These are phyloP conservation scores for Podila horticola DNA, from an alignment of 192 early-diverging fungal genomes.

Conservation along the genomic window DNA sequence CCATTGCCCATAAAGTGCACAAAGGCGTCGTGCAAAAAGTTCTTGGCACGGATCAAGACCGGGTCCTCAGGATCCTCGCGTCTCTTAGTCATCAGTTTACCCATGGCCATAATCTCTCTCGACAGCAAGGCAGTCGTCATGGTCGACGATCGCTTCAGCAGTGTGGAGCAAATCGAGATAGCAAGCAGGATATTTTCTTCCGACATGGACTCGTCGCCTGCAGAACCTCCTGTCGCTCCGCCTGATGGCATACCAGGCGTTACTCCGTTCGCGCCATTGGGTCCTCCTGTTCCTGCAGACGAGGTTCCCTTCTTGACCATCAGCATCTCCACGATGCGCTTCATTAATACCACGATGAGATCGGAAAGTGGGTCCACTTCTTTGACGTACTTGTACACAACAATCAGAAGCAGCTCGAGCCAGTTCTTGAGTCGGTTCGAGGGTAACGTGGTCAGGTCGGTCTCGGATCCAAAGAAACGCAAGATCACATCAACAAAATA, in stretches of 20 bases:
- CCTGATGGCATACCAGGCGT: not conserved
- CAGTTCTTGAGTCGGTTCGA: slow-evolving; percentile 61
- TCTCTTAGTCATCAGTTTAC: slow-evolving; percentile 63
- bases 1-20: slow-evolving; percentile 65
- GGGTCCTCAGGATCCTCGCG: slow-evolving; percentile 54
- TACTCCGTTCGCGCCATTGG: not conserved
- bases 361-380: slow-evolving; percentile 40
- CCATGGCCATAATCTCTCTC: slow-evolving; percentile 66
- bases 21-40: slow-evolving; percentile 64
- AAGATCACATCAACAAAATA: slow-evolving; percentile 66
- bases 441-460: slow-evolving; percentile 55
- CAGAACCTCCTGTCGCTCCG: not conserved
- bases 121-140: slow-evolving; percentile 65
- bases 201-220: slow-evolving; percentile 35
- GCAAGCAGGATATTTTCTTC: slow-evolving; percentile 68
- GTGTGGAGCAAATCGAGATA: slow-evolving; percentile 59
- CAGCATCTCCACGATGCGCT: slow-evolving; percentile 48
- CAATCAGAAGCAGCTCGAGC: slow-evolving; percentile 65
- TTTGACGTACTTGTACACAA: slow-evolving; percentile 64
- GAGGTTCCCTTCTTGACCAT: slow-evolving; percentile 21
- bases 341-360: slow-evolving; percentile 42
- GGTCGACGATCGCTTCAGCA: slow-evolving; percentile 62
- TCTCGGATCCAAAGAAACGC: slow-evolving; percentile 60
- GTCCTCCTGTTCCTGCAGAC: not conserved
- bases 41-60: slow-evolving; percentile 58